Percentiles rank a stretch among this genome's conserved stretches.
phyloP scores from a whole-genome alignment of 176 grass and related monocot genomes.

The Tuctoria greenei region DNA sequence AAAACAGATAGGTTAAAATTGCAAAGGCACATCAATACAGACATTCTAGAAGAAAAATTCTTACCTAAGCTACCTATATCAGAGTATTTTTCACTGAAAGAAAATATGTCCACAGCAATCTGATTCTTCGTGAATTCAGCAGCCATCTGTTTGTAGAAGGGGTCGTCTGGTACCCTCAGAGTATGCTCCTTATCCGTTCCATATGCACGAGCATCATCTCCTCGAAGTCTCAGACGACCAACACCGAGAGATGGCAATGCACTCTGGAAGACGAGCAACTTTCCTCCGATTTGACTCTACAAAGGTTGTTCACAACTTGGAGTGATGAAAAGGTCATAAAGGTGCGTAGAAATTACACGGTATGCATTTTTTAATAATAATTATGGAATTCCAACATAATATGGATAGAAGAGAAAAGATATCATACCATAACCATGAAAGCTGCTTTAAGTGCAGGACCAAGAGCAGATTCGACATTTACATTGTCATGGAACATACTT shows the following conservation, averaged over 20 bases:
- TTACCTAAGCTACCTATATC: conserved; percentile 95
- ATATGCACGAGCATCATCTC: conserved; percentile 89
- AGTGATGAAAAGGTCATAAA: conserved; percentile 19
- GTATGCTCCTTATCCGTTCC: conserved; percentile 89
- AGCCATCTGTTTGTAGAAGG: conserved; percentile 99
- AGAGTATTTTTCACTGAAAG: conserved; percentile 82
- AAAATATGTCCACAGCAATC: conserved; percentile 85
- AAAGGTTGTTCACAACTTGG: conserved; percentile 40
- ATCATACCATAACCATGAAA: conserved; percentile 95
- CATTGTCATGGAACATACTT: conserved; percentile 86
- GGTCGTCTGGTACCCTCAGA: conserved; percentile 81
- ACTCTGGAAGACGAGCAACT: conserved; percentile 90
- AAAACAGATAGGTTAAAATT: conserved; percentile 18
- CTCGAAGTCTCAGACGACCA: conserved; percentile 76
- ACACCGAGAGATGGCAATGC: conserved; percentile 89
- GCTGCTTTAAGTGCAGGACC: conserved; percentile 90
- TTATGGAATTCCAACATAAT: conserved; percentile 22
- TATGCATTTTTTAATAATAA: background rate
- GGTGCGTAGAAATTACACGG: background rate
- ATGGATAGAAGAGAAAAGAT: conserved; percentile 20
- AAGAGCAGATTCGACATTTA: conserved; percentile 91
- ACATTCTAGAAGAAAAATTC: conserved; percentile 18
- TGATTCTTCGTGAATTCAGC: conserved; percentile 96
- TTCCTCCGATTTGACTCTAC: conserved; percentile 90
- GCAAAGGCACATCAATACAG: background rate